Evolutionary conservation across 208 protist genomes (phyloP).

Genomic region (Balamuthia mandrillaris): DNA sequence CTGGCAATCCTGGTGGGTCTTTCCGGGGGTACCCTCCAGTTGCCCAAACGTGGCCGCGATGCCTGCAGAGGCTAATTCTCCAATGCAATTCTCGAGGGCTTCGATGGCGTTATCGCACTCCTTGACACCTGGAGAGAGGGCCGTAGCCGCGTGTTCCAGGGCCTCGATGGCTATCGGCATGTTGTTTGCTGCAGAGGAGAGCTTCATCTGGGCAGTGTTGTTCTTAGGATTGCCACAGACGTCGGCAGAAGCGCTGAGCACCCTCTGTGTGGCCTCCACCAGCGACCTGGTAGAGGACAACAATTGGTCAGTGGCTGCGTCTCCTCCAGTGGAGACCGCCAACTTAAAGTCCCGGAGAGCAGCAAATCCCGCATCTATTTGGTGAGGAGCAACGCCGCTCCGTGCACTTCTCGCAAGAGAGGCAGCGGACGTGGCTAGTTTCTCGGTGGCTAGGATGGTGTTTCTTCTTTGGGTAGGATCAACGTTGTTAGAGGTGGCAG

Average conservation of each 20-base stretch:
- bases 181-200: neutral
- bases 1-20: neutral
- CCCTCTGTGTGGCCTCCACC: neutral
- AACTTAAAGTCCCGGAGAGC: constrained; percentile 17
- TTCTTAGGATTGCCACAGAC: constrained; percentile 27
- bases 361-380: neutral
- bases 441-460: constrained; percentile 23
- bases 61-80: neutral
- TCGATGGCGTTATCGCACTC: constrained; percentile 33
- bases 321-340: neutral
- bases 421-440: constrained; percentile 7
- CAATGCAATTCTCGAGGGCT: neutral
- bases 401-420: neutral
- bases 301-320: constrained; percentile 9
- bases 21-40: neutral
- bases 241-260: neutral
- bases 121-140: neutral
- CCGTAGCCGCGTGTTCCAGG: neutral
- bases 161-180: neutral
- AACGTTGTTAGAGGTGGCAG: neutral
- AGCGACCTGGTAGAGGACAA: neutral
- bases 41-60: constrained; percentile 5
- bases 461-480: constrained; percentile 9
- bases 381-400: constrained; percentile 8
- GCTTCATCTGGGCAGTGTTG: neutral